Conservation (phyloP, 2,329 filamentous ascomycete genomes). For the Clonostachys chloroleuca region DNA sequence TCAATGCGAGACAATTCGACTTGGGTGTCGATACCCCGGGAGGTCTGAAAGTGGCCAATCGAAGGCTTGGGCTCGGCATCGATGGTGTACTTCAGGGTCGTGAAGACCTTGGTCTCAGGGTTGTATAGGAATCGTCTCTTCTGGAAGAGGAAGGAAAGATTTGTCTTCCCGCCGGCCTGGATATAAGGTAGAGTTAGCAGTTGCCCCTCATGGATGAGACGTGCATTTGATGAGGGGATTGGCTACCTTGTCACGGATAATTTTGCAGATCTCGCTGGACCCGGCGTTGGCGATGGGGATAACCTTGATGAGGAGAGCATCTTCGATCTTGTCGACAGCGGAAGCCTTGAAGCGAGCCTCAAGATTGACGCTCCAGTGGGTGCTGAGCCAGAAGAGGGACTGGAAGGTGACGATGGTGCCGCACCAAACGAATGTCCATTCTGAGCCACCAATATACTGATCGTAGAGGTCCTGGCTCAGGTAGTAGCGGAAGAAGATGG, state of each 20-base stretch:
- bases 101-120: constrained; percentile 66
- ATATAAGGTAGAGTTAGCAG: not conserved
- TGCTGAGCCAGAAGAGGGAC: constrained; percentile 88
- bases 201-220: not conserved
- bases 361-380: constrained; percentile 94
- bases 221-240: not conserved
- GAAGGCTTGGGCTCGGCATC: constrained; percentile 80
- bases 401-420: constrained; percentile 85
- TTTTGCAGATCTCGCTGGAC: constrained; percentile 77
- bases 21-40: constrained; percentile 67
- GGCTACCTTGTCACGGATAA: constrained; percentile 68
- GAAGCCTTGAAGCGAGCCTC: constrained; percentile 77
- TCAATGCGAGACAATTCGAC: constrained; percentile 76
- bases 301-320: constrained; percentile 86
- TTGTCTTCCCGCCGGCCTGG: constrained; percentile 67
- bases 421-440: constrained; percentile 97
- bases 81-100: constrained; percentile 77
- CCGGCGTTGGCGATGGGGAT: constrained; percentile 88
- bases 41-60: constrained; percentile 74
- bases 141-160: constrained; percentile 90
- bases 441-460: constrained; percentile 83
- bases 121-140: constrained; percentile 94
- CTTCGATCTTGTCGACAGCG: constrained; percentile 62
- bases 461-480: constrained; percentile 81
- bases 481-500: constrained; percentile 84